phyloP scores from a whole-genome alignment of 345 rosid genomes.

The Citrus sp. region DNA sequence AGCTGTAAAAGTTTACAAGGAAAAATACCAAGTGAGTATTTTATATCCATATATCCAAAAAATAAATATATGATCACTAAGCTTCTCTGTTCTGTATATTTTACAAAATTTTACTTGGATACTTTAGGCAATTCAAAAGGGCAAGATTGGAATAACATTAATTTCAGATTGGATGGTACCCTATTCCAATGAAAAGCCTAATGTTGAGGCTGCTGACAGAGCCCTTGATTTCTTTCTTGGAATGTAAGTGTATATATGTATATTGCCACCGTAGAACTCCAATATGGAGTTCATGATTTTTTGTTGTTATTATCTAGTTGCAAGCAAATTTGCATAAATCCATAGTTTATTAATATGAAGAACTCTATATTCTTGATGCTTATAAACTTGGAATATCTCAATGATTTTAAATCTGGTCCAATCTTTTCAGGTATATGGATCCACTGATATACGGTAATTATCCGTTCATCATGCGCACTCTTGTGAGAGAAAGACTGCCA shows the following conservation, averaged over 20 bases:
- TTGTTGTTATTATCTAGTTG: too few species aligned
- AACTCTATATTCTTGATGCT: too few species aligned
- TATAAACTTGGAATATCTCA: too few species aligned
- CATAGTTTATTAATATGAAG: too few species aligned
- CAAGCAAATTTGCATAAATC: too few species aligned
- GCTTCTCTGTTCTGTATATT: too few species aligned
- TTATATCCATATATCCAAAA: too few species aligned
- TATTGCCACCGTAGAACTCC: not conserved
- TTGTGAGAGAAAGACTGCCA: not conserved
- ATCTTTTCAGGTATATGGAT: not conserved
- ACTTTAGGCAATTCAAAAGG: conserved; percentile 31
- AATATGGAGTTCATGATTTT: too few species aligned
- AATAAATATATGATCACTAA: too few species aligned
- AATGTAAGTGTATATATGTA: not conserved
- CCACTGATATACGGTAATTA: not conserved
- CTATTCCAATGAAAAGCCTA: not conserved
- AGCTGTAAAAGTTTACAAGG: conserved; percentile 15
- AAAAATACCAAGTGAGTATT: conserved; percentile 23
- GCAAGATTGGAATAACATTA: conserved; percentile 31
- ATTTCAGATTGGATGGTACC: not conserved
- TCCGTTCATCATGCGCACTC: not conserved
- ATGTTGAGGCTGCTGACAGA: not conserved
- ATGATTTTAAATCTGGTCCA: too few species aligned
- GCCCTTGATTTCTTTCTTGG: not conserved
- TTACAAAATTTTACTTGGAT: too few species aligned